Conservation (phyloP, 352 stramenopile species). For the Aphanomyces cochlioides region DNA sequence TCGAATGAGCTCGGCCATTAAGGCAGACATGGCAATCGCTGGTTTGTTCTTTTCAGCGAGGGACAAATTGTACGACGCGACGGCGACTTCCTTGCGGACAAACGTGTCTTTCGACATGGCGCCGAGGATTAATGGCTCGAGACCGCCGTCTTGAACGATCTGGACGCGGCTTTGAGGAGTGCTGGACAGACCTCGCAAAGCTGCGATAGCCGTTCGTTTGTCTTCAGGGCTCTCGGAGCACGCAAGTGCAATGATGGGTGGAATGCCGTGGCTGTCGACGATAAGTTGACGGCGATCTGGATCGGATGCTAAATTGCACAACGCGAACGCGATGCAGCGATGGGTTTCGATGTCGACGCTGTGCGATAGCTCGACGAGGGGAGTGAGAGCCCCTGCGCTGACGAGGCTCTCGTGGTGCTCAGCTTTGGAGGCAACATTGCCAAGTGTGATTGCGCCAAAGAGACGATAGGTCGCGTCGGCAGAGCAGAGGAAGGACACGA, state of each 20-base stretch:
- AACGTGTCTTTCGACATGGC: constrained; percentile 59
- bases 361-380: constrained; percentile 91
- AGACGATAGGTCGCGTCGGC: constrained; percentile 92
- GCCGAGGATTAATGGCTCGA: constrained; percentile 86
- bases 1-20: constrained; percentile 75
- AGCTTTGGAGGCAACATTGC: constrained; percentile 87
- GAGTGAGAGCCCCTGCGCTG: constrained; percentile 79
- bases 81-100: constrained; percentile 85
- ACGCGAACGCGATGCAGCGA: constrained; percentile 93
- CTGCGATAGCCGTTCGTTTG: constrained; percentile 88
- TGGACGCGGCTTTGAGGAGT: constrained; percentile 73
- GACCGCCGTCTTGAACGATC: constrained; percentile 87
- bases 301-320: constrained; percentile 94
- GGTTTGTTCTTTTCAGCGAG: constrained; percentile 95
- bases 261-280: constrained; percentile 86
- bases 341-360: constrained; percentile 92
- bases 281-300: constrained; percentile 80
- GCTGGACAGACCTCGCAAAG: constrained; percentile 86
- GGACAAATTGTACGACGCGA: constrained; percentile 89
- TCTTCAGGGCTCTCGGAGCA: constrained; percentile 86
- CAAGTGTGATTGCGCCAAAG: constrained; percentile 94
- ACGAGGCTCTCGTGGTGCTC: constrained; percentile 81
- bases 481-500: constrained; percentile 94
- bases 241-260: constrained; percentile 93
- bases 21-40: constrained; percentile 77